A percentile compares a stretch with the other conserved stretches of the same genome.
These are phyloP conservation scores for Eudorina sp. DNA, from an alignment of 139 green algal species.

Conservation along the genomic window DNA sequence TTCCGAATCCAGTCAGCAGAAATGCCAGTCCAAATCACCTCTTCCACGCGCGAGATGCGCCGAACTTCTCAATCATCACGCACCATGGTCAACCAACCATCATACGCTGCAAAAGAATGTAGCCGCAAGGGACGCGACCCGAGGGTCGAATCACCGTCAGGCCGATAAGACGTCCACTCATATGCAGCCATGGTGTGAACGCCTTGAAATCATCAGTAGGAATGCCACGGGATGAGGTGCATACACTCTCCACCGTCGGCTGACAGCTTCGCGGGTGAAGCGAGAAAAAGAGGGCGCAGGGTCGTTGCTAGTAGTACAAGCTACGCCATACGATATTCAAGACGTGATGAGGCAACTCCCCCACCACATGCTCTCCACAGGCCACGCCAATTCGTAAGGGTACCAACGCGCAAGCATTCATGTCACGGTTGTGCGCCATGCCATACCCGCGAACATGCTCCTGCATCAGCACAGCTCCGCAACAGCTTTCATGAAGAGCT, in stretches of 20 bases:
- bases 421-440: not conserved
- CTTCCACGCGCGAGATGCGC: too few species aligned
- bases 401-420: not conserved
- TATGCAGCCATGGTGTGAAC: too few species aligned
- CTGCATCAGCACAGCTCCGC: constrained; percentile 7
- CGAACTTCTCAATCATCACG: too few species aligned
- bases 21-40: too few species aligned
- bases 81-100: too few species aligned
- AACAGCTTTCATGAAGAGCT: not conserved
- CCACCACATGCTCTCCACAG: too few species aligned
- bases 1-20: too few species aligned
- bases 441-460: constrained; percentile 14
- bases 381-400: too few species aligned
- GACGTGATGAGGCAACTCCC: too few species aligned
- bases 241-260: constrained; percentile 22
- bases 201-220: constrained; percentile 9
- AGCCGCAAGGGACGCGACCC: too few species aligned
- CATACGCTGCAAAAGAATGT: constrained; percentile 24
- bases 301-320: constrained; percentile 22
- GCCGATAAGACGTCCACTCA: too few species aligned
- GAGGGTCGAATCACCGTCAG: too few species aligned
- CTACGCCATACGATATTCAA: not conserved
- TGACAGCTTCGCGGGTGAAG: not conserved
- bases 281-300: not conserved
- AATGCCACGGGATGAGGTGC: constrained; percentile 16